Conservation (phyloP, 2,329 filamentous ascomycete genomes). For the Colletotrichum lini region DNA sequence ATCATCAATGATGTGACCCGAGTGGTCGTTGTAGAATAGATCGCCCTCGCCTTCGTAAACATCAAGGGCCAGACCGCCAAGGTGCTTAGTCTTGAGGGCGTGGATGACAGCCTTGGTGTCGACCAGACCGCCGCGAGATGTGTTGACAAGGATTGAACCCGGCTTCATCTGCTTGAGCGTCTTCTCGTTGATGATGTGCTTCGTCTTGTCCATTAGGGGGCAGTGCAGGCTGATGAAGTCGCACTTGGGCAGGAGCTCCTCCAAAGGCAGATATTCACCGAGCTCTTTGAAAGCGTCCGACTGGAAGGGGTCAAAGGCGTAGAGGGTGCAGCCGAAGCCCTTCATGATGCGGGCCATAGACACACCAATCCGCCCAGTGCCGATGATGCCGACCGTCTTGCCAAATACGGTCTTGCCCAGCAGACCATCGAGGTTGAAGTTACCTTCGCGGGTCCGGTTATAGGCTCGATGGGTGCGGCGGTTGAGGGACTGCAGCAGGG, state of each 20-base stretch:
- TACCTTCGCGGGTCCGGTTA: slow-evolving; percentile 77
- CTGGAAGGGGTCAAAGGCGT: slow-evolving; percentile 73
- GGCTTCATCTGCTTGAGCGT: slow-evolving; percentile 70
- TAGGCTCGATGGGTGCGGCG: slow-evolving; percentile 78
- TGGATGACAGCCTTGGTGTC: slow-evolving; percentile 72
- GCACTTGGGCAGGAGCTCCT: slow-evolving; percentile 66
- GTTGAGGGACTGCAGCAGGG: slow-evolving; percentile 76
- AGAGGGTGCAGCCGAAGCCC: slow-evolving; percentile 75
- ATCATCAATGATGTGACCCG: slow-evolving; percentile 75
- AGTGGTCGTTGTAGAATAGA: slow-evolving; percentile 77
- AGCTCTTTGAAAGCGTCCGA: slow-evolving; percentile 62
- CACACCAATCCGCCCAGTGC: slow-evolving; percentile 76
- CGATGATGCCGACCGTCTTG: slow-evolving; percentile 77
- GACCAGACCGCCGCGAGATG: slow-evolving; percentile 76
- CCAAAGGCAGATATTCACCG: slow-evolving; percentile 68
- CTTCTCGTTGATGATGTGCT: slow-evolving; percentile 71
- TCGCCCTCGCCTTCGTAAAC: slow-evolving; percentile 77
- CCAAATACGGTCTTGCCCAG: slow-evolving; percentile 73
- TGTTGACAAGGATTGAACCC: slow-evolving; percentile 76
- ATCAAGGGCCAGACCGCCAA: slow-evolving; percentile 76
- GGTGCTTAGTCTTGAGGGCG: slow-evolving; percentile 71
- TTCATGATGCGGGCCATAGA: slow-evolving; percentile 72
- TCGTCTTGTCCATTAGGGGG: slow-evolving; percentile 72
- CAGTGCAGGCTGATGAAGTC: slow-evolving; percentile 78
- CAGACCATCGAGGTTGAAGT: slow-evolving; percentile 77